Conservation (phyloP, 768 basidiomycete species). For the Tulasnella sp. region DNA sequence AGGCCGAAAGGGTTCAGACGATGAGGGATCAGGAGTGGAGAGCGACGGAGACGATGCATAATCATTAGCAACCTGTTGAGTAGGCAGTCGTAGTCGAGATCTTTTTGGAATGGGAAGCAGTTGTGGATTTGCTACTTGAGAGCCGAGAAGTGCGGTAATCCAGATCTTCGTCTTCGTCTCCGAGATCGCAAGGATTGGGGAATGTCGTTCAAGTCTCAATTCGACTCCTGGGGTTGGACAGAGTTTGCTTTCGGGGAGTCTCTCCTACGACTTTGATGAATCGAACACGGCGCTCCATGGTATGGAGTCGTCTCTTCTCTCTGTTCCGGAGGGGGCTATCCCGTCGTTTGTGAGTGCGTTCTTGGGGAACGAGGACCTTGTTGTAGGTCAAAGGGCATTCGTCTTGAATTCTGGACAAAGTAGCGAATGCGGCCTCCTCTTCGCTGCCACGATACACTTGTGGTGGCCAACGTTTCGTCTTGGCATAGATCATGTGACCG, state of each 20-base stretch:
- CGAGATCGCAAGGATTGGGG: too few species aligned
- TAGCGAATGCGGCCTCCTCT: conserved; percentile 27
- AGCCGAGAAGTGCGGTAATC: not conserved
- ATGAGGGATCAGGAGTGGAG: not conserved
- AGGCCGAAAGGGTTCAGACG: conserved; percentile 22
- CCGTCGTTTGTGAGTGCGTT: not conserved
- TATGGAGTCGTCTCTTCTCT: not conserved
- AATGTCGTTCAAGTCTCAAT: too few species aligned
- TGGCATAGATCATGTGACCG: not conserved
- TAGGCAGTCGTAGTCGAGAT: not conserved
- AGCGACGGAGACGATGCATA: not conserved
- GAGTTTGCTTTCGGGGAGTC: not conserved
- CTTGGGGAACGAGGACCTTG: not conserved
- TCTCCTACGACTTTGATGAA: not conserved
- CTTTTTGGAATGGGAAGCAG: not conserved
- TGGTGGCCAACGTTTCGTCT: not conserved
- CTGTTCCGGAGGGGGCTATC: not conserved
- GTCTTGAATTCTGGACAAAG: conserved; percentile 37
- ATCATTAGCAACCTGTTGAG: conserved; percentile 20
- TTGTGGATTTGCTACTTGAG: not conserved
- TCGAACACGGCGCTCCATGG: not conserved
- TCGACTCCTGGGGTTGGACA: not conserved
- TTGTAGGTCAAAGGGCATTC: conserved; percentile 32
- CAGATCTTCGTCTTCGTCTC: not conserved
- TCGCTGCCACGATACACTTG: conserved; percentile 17